A percentile compares a stretch with the other conserved stretches of the same genome.
phyloP scores from a whole-genome alignment of 2,329 filamentous ascomycete genomes.

The Botrytis pseudocinerea region DNA sequence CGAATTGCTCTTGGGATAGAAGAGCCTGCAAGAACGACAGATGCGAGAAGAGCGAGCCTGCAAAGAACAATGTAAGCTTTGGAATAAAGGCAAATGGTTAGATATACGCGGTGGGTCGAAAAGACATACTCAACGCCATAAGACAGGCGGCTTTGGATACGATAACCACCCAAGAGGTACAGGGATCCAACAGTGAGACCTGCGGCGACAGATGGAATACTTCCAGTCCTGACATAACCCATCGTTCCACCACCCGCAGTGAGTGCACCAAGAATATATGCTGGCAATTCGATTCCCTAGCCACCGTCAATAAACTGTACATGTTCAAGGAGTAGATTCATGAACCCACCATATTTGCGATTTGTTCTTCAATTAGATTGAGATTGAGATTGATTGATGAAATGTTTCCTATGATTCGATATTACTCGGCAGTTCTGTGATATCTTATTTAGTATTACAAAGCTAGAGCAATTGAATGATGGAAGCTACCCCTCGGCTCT shows the following conservation, averaged over 20 bases:
- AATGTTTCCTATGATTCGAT: background rate
- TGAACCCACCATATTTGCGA: constrained; percentile 34
- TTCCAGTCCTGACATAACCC: constrained; percentile 82
- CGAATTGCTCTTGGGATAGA: constrained; percentile 85
- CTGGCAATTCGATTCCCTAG: constrained; percentile 57
- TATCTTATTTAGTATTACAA: constrained; percentile 1
- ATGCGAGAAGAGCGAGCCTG: constrained; percentile 77
- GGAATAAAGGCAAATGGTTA: background rate
- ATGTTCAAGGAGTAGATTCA: background rate
- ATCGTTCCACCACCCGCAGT: constrained; percentile 85
- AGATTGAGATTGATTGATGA: background rate
- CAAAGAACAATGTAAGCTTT: constrained; percentile 6
- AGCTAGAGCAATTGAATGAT: constrained; percentile 9
- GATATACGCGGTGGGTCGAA: background rate
- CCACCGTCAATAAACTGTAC: constrained; percentile 17
- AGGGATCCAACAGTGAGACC: constrained; percentile 78
- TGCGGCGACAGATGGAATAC: constrained; percentile 81
- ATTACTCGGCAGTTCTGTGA: background rate
- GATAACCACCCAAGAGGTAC: constrained; percentile 76
- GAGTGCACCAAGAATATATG: constrained; percentile 75
- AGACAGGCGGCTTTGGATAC: constrained; percentile 70
- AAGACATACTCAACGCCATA: constrained; percentile 70
- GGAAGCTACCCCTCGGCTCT: constrained; percentile 21
- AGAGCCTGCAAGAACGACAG: constrained; percentile 77
- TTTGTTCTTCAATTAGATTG: constrained; percentile 7